These are phyloP conservation scores for Urtica urens DNA, from an alignment of 306 rosid genomes.

Conservation along the genomic window DNA sequence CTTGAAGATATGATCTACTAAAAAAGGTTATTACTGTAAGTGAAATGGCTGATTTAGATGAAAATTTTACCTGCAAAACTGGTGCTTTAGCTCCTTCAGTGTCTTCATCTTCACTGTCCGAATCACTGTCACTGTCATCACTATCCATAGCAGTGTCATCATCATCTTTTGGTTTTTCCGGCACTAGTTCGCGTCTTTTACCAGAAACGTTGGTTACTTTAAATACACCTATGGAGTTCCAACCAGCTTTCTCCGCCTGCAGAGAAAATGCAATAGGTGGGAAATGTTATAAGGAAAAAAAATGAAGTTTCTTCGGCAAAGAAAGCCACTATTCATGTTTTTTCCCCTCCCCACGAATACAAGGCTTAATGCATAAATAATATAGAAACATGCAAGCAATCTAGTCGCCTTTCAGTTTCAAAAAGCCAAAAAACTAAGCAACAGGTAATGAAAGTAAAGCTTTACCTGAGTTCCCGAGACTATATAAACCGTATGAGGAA, in stretches of 20 bases:
- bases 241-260: conserved; percentile 74
- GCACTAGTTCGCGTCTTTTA: conserved; percentile 63
- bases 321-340: neutral
- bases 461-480: conserved; percentile 90
- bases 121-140: conserved; percentile 64
- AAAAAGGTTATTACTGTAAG: conserved; percentile 6
- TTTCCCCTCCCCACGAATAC: no score
- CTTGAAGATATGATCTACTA: no score
- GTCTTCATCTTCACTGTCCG: conserved; percentile 52
- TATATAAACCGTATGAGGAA: conserved; percentile 69
- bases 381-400: neutral
- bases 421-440: neutral
- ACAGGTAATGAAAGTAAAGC: neutral
- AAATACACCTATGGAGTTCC: conserved; percentile 79
- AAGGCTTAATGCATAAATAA: no score
- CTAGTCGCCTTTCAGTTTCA: neutral
- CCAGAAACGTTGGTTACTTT: conserved; percentile 76
- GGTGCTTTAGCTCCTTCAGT: conserved; percentile 32
- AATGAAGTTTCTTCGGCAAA: neutral
- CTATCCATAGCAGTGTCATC: conserved; percentile 54
- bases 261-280: conserved; percentile 10
- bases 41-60: neutral
- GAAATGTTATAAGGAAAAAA: neutral
- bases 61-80: conserved; percentile 45
- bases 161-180: conserved; percentile 29